Evolutionary conservation across 495 filamentous ascomycete species (phyloP).

Genomic region (Apodospora peruviana): DNA sequence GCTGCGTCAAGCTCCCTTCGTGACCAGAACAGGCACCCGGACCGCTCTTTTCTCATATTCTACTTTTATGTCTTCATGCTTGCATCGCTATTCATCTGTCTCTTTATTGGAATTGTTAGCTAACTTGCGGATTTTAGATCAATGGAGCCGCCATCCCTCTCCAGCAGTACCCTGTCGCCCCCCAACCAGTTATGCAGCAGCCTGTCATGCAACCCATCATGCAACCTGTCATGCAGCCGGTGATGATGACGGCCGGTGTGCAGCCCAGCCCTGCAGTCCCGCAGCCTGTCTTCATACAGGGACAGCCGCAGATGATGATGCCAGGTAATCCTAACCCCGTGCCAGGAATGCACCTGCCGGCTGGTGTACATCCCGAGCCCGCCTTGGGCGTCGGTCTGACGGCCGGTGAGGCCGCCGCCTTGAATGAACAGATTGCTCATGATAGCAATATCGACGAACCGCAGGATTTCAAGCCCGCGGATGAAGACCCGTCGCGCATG

Average conservation of each 20-base stretch:
- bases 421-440: conserved; percentile 34
- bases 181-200: conserved; percentile 15
- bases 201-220: conserved; percentile 12
- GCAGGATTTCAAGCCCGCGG: conserved; percentile 47
- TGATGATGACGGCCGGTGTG: not conserved
- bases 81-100: too few relatives aligned
- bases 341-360: conserved; percentile 12
- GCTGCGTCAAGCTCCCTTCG: too few relatives aligned
- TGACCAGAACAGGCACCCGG: too few relatives aligned
- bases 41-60: too few relatives aligned
- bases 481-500: conserved; percentile 44
- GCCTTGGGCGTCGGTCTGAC: conserved; percentile 37
- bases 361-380: conserved; percentile 14
- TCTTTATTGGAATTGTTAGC: too few relatives aligned
- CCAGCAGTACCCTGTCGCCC: conserved; percentile 6
- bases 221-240: conserved; percentile 1
- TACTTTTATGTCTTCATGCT: too few relatives aligned
- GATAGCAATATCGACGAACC: conserved; percentile 36
- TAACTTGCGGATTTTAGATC: not conserved
- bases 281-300: not conserved
- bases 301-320: conserved; percentile 2
- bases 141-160: conserved; percentile 1
- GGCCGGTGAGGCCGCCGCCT: conserved; percentile 27
- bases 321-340: conserved; percentile 7
- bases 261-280: not conserved